These are phyloP conservation scores for Alternaria alternata DNA, from an alignment of 2,329 filamentous ascomycete genomes.

Conservation along the genomic window DNA sequence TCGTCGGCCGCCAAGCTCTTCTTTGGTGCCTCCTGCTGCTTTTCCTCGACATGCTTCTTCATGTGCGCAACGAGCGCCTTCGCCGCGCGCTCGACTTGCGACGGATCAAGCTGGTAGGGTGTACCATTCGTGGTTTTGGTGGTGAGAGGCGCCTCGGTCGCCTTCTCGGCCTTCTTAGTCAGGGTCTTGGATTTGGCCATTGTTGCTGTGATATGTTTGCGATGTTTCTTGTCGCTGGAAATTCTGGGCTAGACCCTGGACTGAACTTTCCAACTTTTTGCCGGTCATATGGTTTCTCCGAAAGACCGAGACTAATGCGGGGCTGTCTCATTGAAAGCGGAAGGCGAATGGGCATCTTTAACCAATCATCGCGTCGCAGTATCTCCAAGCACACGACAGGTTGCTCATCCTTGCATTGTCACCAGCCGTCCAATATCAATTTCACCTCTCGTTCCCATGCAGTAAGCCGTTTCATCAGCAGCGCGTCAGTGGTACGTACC, in stretches of 20 bases:
- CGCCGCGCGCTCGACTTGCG: constrained; percentile 66
- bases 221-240: constrained; percentile 24
- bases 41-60: constrained; percentile 58
- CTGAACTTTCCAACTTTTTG: constrained; percentile 27
- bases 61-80: constrained; percentile 67
- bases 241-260: constrained; percentile 26
- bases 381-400: constrained; percentile 35
- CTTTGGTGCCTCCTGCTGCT: constrained; percentile 59
- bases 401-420: constrained; percentile 20
- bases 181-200: constrained; percentile 46
- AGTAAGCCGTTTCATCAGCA: constrained; percentile 13
- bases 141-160: constrained; percentile 45
- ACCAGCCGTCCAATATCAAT: constrained; percentile 22
- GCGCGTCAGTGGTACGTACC: constrained; percentile 8
- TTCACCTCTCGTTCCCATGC: constrained; percentile 14
- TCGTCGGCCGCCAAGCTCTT: constrained; percentile 61
- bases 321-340: constrained; percentile 22
- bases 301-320: constrained; percentile 21
- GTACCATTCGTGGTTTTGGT: constrained; percentile 48
- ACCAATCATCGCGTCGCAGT: constrained; percentile 42
- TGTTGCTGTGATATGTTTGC: constrained; percentile 21
- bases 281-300: constrained; percentile 19
- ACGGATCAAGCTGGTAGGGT: constrained; percentile 55
- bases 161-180: constrained; percentile 35
- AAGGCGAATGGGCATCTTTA: constrained; percentile 5